phyloP scores from a whole-genome alignment of 2,329 filamentous ascomycete species.

The Sclerotinia spermophila region DNA sequence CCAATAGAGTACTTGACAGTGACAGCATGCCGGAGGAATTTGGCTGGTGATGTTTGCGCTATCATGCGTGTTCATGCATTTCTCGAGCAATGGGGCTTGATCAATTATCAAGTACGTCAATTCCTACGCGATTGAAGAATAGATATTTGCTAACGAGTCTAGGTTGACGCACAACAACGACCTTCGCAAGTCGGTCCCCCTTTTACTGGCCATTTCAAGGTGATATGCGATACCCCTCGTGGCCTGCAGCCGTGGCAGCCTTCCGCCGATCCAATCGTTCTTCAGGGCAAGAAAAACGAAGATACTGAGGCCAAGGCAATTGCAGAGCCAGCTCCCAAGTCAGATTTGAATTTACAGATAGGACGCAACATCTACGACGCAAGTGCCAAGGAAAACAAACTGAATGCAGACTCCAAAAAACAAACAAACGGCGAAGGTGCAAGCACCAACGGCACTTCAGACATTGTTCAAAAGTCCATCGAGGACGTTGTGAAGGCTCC shows the following conservation, averaged over 20 bases:
- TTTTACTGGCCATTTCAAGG: slow-evolving; percentile 95
- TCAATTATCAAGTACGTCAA: slow-evolving; percentile 86
- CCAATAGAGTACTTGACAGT: slow-evolving; percentile 95
- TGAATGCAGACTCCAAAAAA: slow-evolving; percentile 65
- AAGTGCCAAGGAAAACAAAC: slow-evolving; percentile 70
- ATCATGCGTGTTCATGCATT: slow-evolving; percentile 99
- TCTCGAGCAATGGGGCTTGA: slow-evolving; percentile 96
- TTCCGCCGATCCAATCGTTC: slow-evolving; percentile 66
- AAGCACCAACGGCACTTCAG: slow-evolving; percentile 59
- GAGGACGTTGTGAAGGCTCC: slow-evolving; percentile 64
- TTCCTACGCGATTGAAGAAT: not conserved
- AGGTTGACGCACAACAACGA: slow-evolving; percentile 95
- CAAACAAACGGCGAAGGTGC: slow-evolving; percentile 69
- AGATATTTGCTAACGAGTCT: slow-evolving; percentile 33
- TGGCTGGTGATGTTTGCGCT: slow-evolving; percentile 95
- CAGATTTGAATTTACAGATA: slow-evolving; percentile 86
- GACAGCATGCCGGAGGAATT: slow-evolving; percentile 88
- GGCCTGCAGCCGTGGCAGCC: slow-evolving; percentile 95
- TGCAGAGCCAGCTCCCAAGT: slow-evolving; percentile 63
- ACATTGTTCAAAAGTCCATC: slow-evolving; percentile 39
- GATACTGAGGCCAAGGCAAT: slow-evolving; percentile 53
- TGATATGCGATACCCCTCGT: slow-evolving; percentile 91
- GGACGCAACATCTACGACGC: slow-evolving; percentile 93
- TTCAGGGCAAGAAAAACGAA: slow-evolving; percentile 56
- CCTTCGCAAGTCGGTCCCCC: slow-evolving; percentile 94